Percentiles rank a stretch among this genome's conserved stretches.
phyloP scores from a whole-genome alignment of 2,329 filamentous ascomycete genomes.

The Aureobasidium sp. region DNA sequence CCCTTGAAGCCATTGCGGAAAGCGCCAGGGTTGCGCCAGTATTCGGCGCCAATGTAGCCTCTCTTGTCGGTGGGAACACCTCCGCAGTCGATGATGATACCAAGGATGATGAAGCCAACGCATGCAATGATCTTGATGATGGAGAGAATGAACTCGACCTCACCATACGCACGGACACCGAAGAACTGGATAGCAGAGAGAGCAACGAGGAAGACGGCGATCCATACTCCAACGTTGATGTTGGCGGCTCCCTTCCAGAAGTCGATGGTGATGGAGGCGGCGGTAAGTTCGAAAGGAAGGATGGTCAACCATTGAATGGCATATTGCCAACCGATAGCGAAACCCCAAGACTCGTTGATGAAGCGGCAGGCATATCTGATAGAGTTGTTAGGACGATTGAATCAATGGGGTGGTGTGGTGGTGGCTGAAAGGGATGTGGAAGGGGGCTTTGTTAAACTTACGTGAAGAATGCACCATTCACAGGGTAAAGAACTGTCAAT shows the following conservation, averaged over 20 bases:
- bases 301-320: conserved; percentile 28
- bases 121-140: conserved; percentile 39
- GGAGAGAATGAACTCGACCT: conserved; percentile 30
- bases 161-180: conserved; percentile 27
- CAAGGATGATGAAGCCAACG: conserved; percentile 58
- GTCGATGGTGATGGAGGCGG: conserved; percentile 22
- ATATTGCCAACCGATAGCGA: conserved; percentile 28
- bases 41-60: conserved; percentile 55
- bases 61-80: conserved; percentile 48
- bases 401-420: too few relatives aligned
- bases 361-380: conserved; percentile 33
- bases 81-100: conserved; percentile 53
- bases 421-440: too few relatives aligned
- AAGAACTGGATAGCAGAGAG: conserved; percentile 29
- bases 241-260: conserved; percentile 20
- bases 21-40: conserved; percentile 32
- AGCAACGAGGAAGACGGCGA: conserved; percentile 29
- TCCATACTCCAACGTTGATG: conserved; percentile 27
- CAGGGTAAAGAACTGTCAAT: conserved; percentile 33
- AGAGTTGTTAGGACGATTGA: background rate
- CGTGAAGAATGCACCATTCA: conserved; percentile 34
- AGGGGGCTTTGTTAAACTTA: too few relatives aligned
- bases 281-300: conserved; percentile 28
- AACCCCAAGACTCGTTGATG: conserved; percentile 36
- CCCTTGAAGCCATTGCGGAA: conserved; percentile 56